Percentiles rank a stretch among this genome's conserved stretches.
phyloP scores from a whole-genome alignment of 345 rosid species.

The Durio zibethinus region DNA sequence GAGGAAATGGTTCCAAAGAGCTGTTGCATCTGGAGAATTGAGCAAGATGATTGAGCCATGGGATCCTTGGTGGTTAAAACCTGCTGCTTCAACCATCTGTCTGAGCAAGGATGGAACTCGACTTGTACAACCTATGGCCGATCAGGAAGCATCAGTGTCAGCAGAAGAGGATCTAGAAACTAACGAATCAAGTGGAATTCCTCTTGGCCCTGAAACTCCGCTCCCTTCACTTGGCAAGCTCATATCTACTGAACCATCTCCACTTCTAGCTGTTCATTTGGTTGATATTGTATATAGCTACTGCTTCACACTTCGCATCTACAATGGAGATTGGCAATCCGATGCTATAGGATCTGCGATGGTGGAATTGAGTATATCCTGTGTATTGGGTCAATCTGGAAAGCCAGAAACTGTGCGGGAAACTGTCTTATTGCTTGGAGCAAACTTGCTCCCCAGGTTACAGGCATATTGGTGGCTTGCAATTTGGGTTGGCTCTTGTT shows the following conservation, averaged over 20 bases:
- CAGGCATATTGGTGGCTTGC: slow-evolving; percentile 66
- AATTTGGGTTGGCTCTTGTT: slow-evolving; percentile 57
- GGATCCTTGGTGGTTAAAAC: slow-evolving; percentile 96
- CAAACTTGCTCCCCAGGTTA: slow-evolving; percentile 74
- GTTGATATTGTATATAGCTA: slow-evolving; percentile 66
- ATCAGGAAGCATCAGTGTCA: slow-evolving; percentile 24
- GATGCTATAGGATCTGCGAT: slow-evolving; percentile 66
- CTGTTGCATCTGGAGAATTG: slow-evolving; percentile 82
- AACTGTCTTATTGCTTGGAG: slow-evolving; percentile 67
- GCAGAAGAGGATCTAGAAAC: slow-evolving; percentile 18
- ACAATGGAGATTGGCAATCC: slow-evolving; percentile 84
- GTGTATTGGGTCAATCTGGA: slow-evolving; percentile 57
- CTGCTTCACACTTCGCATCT: slow-evolving; percentile 77
- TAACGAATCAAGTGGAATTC: slow-evolving; percentile 43
- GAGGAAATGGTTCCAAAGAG: slow-evolving; percentile 75
- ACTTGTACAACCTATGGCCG: slow-evolving; percentile 49
- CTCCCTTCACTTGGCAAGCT: slow-evolving; percentile 56
- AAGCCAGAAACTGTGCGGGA: slow-evolving; percentile 66
- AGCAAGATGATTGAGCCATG: slow-evolving; percentile 86
- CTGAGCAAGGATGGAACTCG: slow-evolving; percentile 60
- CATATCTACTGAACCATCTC: slow-evolving; percentile 62
- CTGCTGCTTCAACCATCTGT: slow-evolving; percentile 56
- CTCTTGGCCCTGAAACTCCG: slow-evolving; percentile 66
- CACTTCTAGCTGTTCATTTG: slow-evolving; percentile 65
- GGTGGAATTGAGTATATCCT: slow-evolving; percentile 54